Evolutionary conservation across 805 yeast species (phyloP), one percentile per base, ranked within the genome.

Genomic region (Candida stauntonica): DNA sequence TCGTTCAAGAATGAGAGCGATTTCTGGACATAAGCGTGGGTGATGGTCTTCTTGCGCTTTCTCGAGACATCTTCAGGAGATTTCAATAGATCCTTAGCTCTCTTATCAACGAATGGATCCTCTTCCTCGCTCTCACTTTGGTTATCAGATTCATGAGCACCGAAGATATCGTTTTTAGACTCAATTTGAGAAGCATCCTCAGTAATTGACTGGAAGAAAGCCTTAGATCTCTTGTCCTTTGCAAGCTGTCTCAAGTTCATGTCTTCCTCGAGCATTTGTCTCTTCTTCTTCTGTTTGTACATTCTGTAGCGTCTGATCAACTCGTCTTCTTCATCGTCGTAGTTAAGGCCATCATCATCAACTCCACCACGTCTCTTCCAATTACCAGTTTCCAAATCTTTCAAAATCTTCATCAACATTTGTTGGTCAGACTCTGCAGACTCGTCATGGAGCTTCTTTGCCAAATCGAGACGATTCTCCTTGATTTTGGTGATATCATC

Each of bases 241-340:
- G 76, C 63, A 36, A 76, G 66, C 54, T 37, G 70, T 66, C 40
- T 67, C 70, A 55, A 68, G 66, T 44, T 71, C 71, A 50, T 71
- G 46, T 45, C 77, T 57, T 50, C 75, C 63, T 51, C 68, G 63
- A 49, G 69, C 67, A 58, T 79, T 78, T 38, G 66, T 54, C 48
- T 65, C 63, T 34, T 60, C 34, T 48, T 50, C 44, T 45, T 33
- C 29, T 50, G 53, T 27, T 50, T 49, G 36, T 50, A 51, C 11
- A 50, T 33, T 29, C 56, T 37, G 29, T 48, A 53, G 17, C 51
- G 44, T 42, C 54, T 50, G 38, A 72, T 75, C 39, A 67, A 58
- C 36, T 75, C 82, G 52, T 82, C 88, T 42, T 82, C 93, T 46
- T 81, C 91, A 45, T 81, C 88, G 55, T 86, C 80, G 31, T 82